Base-by-base conservation (phyloP, 441 rosid species). In the Euphorbia celastroides region DNA sequence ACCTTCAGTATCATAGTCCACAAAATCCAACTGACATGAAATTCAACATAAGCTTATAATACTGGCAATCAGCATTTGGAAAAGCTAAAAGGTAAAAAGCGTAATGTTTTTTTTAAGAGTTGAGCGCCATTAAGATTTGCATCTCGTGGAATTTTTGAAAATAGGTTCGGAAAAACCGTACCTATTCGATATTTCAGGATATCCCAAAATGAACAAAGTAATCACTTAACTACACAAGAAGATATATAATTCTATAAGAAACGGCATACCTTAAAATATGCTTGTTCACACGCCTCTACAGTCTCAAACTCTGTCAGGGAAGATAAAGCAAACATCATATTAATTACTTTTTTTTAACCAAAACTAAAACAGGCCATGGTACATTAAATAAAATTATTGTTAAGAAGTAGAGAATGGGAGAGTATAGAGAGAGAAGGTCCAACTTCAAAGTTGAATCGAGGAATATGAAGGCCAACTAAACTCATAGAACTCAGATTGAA, bases 201-300 rank as follows among this genome's bases (percentile, higher is more conserved):
- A 44, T 50, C 26, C 46, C 19, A 11, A 52, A 52, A 27, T 65
- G 7, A 52, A 25, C 27, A 8, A 62, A 62, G 55, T 42, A 14
- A 11, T 22, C 20, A 19, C 11, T 26, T 5, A 22, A 41, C 57
- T 34, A 65, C 34, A 25, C 34, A 12, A 26, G 31, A 52, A 27
- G 36, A 62, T 14, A 48, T 34, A 34, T 34, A 34, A 34, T 3
- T 34, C 38, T 3, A 34, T 34, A 34, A 3, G 36, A 50, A 67
- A 31, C 54, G 41, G 11, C 63, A 48, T 83, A 93, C 98, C 98
- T 93, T 90, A 64, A 79, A 83, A 77, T 88, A 90, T 10, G 97
- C 98, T 77, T 79, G 92, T 70, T 88, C 91, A 62, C 98, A 93
- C 28, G 98, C 79, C 66, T 84, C 96, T 25, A 70, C 72, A 54